Conservation (phyloP, 2,329 filamentous ascomycete species). For the Achaetomium macrosporum region DNA sequence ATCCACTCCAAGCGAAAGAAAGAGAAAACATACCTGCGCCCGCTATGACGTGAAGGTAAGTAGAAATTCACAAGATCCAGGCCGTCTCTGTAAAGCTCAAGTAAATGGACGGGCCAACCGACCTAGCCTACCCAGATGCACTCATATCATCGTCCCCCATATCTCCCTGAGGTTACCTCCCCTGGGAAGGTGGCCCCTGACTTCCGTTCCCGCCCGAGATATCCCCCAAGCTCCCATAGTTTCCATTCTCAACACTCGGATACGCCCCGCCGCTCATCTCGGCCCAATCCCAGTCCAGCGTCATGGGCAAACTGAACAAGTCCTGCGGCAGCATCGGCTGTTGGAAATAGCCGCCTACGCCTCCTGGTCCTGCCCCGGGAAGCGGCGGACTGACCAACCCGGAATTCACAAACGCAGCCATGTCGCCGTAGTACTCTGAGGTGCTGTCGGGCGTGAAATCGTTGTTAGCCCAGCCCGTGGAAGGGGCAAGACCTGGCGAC, state of each 20-base stretch:
- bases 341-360: slow-evolving; percentile 50
- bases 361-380: not conserved
- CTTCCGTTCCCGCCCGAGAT: not conserved
- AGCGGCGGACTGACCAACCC: slow-evolving; percentile 33
- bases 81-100: no score
- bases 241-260: slow-evolving; percentile 58
- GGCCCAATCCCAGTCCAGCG: slow-evolving; percentile 80
- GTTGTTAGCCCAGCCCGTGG: slow-evolving; percentile 41
- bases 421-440: slow-evolving; percentile 38
- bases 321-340: slow-evolving; percentile 90
- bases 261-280: slow-evolving; percentile 62
- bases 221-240: slow-evolving; percentile 32
- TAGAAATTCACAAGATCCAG: not conserved
- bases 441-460: slow-evolving; percentile 35
- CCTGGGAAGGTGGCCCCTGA: not conserved
- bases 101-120: no score
- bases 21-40: not conserved
- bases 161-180: not conserved
- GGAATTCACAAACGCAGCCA: slow-evolving; percentile 39
- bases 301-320: slow-evolving; percentile 93
- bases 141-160: not conserved
- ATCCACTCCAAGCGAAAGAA: not conserved
- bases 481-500: slow-evolving; percentile 38
- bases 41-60: not conserved
- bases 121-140: not conserved